Base-by-base conservation (phyloP, 257 asterid genomes). In the Solanum corneliomulleri region DNA sequence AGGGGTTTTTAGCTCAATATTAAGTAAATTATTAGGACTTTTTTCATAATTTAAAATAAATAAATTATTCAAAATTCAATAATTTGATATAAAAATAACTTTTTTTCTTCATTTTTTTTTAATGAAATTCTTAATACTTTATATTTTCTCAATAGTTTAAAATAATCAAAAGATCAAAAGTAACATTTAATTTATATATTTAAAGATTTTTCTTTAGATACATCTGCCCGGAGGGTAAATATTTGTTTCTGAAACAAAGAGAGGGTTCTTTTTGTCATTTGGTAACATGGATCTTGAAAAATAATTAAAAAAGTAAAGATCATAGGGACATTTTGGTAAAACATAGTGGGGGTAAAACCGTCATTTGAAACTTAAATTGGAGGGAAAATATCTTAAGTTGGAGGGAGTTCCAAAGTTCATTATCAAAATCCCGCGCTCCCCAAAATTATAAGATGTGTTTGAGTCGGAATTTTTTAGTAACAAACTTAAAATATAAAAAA, bases 401-500 rank as follows among this genome's bases (percentile, higher is more conserved):
- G 85, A 47, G 85, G 85, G 85, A 80, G 68, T 47, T 18, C 66
- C 44, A 29, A 47, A 80, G 85, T 29, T 29, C 47, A 74, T 37
- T 74, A 31, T 31, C 14, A 16, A 7, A 14, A 31, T 70, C 77
- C 77, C 77, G 77, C 77, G 77, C 77, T 70, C 44, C 42, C n/a
- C 42, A 15, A 69, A 69, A 69, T 69, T 31, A 29, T 29, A 49
- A 15, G 23, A 69, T 11, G 71, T 29, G 5, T 15, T n/a, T n/a
- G n/a, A 66, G 4, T 27, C 10, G 1, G 0, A 0, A 68, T 0
- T 13, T 13, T 27, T 27, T 6, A 68, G 1, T n/a, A 68, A 1
- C 1, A 3, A 2, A 3, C 0, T 25, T 66, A 5, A 25, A 7
- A 66, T 27, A 66, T 12, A 12, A 66, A 66, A 66, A 27, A 0